These are phyloP conservation scores for Pythium dissotocum DNA, from an alignment of 352 stramenopile genomes.

Conservation along the genomic window DNA sequence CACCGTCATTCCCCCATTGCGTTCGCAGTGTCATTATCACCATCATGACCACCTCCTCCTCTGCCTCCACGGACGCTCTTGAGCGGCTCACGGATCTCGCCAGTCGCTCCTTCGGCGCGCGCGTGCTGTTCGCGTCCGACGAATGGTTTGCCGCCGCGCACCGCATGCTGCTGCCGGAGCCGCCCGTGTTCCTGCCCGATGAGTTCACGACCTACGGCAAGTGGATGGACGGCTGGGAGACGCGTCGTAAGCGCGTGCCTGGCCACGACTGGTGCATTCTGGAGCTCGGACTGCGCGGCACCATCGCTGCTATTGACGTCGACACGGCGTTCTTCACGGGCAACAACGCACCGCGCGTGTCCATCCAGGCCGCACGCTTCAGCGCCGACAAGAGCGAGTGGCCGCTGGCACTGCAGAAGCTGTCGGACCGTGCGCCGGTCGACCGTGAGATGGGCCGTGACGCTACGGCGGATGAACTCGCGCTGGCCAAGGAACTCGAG, in stretches of 20 bases:
- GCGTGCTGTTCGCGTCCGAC: slow-evolving; percentile 91
- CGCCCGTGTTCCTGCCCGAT: slow-evolving; percentile 88
- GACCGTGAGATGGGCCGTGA: slow-evolving; percentile 58
- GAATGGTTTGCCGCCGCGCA: slow-evolving; percentile 92
- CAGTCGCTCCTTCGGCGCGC: slow-evolving; percentile 50
- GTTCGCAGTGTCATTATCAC: background rate
- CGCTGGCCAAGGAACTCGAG: slow-evolving; percentile 47
- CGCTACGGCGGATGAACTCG: slow-evolving; percentile 41
- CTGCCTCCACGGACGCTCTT: slow-evolving; percentile 12
- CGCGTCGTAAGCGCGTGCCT: slow-evolving; percentile 83
- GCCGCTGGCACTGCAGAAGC: slow-evolving; percentile 39
- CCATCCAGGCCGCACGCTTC: slow-evolving; percentile 80
- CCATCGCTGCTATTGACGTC: slow-evolving; percentile 69
- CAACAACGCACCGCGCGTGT: slow-evolving; percentile 89
- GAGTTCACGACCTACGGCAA: slow-evolving; percentile 93
- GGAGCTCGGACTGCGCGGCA: slow-evolving; percentile 77
- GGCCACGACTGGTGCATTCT: slow-evolving; percentile 93
- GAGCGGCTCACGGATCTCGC: slow-evolving; percentile 66
- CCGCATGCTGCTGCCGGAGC: slow-evolving; percentile 70
- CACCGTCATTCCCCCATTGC: background rate
- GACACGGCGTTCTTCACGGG: slow-evolving; percentile 96
- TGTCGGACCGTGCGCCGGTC: slow-evolving; percentile 40
- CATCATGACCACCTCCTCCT: background rate
- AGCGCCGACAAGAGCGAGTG: slow-evolving; percentile 34
- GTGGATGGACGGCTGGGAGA: slow-evolving; percentile 97